Base-by-base conservation (phyloP, 2,329 filamentous ascomycete species). In the Aspergillus costaricaensis region DNA sequence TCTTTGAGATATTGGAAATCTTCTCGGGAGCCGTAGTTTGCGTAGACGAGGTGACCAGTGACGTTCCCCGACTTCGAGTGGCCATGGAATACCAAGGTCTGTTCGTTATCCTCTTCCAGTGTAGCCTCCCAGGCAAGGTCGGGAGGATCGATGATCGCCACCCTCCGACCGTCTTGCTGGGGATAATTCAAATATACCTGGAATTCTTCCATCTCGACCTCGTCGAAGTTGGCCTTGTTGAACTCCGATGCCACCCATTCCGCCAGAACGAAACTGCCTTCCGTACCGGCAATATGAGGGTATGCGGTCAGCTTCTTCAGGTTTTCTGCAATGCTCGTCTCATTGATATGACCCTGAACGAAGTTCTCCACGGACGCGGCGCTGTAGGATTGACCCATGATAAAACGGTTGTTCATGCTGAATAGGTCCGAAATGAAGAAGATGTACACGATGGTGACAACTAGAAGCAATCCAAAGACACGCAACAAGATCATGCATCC, bases 161-260 rank as follows among this genome's bases (percentile, higher is more conserved):
- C 88, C 60, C 88, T 85, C 53, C 95, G 85, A 12, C 94, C 95
- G 62, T 86, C 88, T 27, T 84, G 79, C 64, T 83, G 89, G 0
- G 95, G 92, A 74, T 96, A 99, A 76, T 98, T 98, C 70, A 98
- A 80, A 73, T 97, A 98, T 15, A 96, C 93, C 68, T 89, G 84
- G 75, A 91, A 96, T 72, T 92, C 86, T 69, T 96, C 90, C 70
- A 92, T 83, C 53, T 82, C 79, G 25, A 96, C 88, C 59, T 89
- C 82, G 68, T 96, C 92, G 71, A 99, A 82, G 4, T 86, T 85
- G 49, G 88, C 88, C 54, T 83, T 83, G 66, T 80, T 79, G 76
- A 97, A 96, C 74, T 89, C 85, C 69, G 87, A 87, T 75, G 93
- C 85, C 57, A 97, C 86, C 81, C 93, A 96, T 79, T 91, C 85